phyloP scores from a whole-genome alignment of 2,329 filamentous ascomycete genomes.

The Lachnellula willkommii region DNA sequence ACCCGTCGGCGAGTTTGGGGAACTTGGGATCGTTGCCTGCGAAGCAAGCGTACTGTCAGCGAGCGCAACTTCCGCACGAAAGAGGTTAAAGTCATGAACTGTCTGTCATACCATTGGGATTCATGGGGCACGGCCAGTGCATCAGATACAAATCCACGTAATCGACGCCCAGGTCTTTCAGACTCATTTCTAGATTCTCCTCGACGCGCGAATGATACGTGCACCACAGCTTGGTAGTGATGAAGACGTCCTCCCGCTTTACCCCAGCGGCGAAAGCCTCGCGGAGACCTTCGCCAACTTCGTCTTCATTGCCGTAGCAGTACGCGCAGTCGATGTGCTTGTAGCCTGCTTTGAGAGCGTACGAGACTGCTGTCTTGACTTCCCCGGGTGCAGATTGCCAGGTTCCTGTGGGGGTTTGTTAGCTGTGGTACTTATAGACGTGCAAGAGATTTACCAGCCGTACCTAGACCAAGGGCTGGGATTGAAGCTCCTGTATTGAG shows the following conservation, averaged over 20 bases:
- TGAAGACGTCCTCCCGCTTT: slow-evolving; percentile 33
- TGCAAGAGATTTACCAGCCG: too few relatives aligned
- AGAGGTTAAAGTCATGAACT: not conserved
- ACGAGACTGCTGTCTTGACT: slow-evolving; percentile 31
- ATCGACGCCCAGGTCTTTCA: slow-evolving; percentile 45
- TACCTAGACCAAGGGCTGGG: too few relatives aligned
- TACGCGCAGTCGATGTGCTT: slow-evolving; percentile 45
- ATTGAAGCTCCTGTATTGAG: too few relatives aligned
- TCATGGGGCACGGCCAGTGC: slow-evolving; percentile 55
- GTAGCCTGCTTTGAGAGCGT: slow-evolving; percentile 40
- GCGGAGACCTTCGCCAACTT: slow-evolving; percentile 39
- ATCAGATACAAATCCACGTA: slow-evolving; percentile 49
- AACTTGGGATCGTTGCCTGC: slow-evolving; percentile 60
- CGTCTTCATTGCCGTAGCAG: slow-evolving; percentile 39
- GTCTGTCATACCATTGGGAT: slow-evolving; percentile 48
- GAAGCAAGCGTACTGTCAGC: slow-evolving; percentile 26
- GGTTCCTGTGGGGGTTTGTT: slow-evolving; percentile 26
- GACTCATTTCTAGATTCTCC: slow-evolving; percentile 58
- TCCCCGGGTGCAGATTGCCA: slow-evolving; percentile 41
- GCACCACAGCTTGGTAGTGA: slow-evolving; percentile 38
- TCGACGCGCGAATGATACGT: slow-evolving; percentile 35
- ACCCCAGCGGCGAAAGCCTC: slow-evolving; percentile 5
- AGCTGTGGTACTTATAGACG: too few relatives aligned
- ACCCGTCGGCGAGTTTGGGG: slow-evolving; percentile 45
- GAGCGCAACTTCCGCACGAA: slow-evolving; percentile 25